Base-by-base conservation (phyloP, 352 stramenopile species). In the Peronospora destructor region DNA sequence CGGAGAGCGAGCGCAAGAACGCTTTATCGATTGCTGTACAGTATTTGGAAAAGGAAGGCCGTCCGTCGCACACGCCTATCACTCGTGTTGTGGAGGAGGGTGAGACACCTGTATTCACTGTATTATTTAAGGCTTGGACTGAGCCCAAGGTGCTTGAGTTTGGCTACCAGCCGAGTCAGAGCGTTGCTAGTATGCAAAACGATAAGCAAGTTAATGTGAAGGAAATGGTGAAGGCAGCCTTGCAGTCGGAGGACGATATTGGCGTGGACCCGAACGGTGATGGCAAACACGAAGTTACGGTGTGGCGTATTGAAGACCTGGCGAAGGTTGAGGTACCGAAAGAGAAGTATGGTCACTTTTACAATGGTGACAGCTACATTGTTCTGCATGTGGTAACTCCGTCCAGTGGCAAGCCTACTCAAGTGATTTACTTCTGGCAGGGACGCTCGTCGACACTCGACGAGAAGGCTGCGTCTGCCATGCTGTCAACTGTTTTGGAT, bases 301-400 rank as follows among this genome's bases (percentile, higher is more conserved):
- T 97, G 6, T 97, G 88, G 90, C 81, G 85, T 59, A 88, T 97
- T 43, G 86, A 97, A 61, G 64, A 95, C 64, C 74, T 97, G 46
- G 81, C 92, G 16, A 95, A 91, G 56, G 86, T 87, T 11, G 68
- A 87, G 30, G 64, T 94, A 34, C 76, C 76, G n/a, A 48, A 76
- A 41, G 57, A 77, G 28, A 66, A 75, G 16, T 87, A 96, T 53
- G 95, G 95, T 13, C 77, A 89, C 38, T 98, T 98, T 63, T 95
- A 95, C 62, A 76, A 76, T 43, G 95, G 94, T 26, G 95, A 98
- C 69, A 97, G 84, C 53, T 98, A 98, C 75, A 90, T 98, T 58
- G 52, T 98, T 17, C 67, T 98, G 21, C 70, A 95, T 48, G 87
- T 79, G 16, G 79, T 85, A 14, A 86, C 64, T 47, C 59, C 73